Conservation (phyloP, 257 asterid genomes). For the Lantana camara region DNA sequence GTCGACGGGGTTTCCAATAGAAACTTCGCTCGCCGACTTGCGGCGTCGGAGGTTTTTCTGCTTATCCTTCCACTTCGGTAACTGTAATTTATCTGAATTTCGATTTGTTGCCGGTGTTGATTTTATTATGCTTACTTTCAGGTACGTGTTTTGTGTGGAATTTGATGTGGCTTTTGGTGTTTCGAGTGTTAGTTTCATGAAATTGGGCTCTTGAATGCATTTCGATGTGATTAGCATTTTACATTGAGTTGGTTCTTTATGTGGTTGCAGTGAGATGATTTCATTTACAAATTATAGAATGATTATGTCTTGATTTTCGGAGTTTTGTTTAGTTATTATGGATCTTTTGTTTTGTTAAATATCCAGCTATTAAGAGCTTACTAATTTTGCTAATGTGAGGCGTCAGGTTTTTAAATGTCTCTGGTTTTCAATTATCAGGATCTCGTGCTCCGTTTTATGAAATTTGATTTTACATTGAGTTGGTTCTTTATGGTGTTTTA, state of each 20-base stretch:
- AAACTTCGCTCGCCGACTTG: conserved; percentile 68
- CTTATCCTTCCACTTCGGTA: not conserved
- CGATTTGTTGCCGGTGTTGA: not conserved
- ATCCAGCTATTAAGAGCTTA: not conserved
- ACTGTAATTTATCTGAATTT: not conserved
- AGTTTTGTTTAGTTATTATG: not conserved
- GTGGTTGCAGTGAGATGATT: too few species aligned
- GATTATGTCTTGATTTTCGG: not conserved
- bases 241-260: conserved; percentile 2
- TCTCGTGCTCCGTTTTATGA: conserved; percentile 80
- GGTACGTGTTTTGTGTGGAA: not conserved
- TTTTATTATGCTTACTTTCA: not conserved
- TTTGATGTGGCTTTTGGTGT: not conserved
- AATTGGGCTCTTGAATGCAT: not conserved
- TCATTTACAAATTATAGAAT: too few species aligned
- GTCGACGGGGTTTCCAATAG: conserved; percentile 70
- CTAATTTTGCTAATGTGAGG: not conserved
- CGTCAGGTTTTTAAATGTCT: conserved; percentile 10
- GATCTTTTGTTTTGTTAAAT: not conserved
- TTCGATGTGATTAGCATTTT: not conserved
- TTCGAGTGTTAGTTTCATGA: conserved; percentile 1
- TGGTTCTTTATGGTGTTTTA: too few species aligned
- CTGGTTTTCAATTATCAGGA: conserved; percentile 49
- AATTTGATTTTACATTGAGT: too few species aligned
- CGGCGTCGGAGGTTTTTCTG: conserved; percentile 68